These are phyloP conservation scores for Passiflora organensis DNA, from an alignment of 345 rosid genomes.

Conservation along the genomic window DNA sequence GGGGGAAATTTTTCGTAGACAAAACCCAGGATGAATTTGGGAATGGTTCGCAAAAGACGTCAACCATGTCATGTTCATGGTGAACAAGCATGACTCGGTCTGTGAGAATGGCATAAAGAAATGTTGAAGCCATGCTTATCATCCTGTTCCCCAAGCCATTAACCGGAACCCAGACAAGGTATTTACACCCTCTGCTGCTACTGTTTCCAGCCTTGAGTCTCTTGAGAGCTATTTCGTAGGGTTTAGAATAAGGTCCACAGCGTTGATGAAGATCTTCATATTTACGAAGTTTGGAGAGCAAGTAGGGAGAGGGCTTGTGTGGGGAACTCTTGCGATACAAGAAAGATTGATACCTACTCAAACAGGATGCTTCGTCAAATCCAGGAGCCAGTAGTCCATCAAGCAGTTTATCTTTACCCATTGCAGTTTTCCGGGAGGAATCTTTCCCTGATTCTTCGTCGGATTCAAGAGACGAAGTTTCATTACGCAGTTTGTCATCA, in stretches of 20 bases:
- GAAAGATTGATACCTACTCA: constrained; percentile 9
- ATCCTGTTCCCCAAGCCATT: constrained; percentile 29
- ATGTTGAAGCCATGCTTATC: constrained; percentile 16
- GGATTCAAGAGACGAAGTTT: not conserved
- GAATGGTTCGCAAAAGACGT: constrained; percentile 27
- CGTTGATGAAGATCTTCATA: constrained; percentile 17
- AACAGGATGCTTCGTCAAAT: constrained; percentile 13
- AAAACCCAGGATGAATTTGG: constrained; percentile 16
- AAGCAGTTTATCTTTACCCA: constrained; percentile 7
- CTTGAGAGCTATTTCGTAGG: constrained; percentile 4
- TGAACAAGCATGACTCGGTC: constrained; percentile 18
- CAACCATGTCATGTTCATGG: constrained; percentile 13
- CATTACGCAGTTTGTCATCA: not conserved
- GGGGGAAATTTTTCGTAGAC: constrained; percentile 14
- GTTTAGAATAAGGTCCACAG: constrained; percentile 19
- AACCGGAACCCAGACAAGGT: constrained; percentile 16
- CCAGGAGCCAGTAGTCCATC: constrained; percentile 12
- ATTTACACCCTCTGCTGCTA: constrained; percentile 7
- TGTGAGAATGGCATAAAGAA: constrained; percentile 22
- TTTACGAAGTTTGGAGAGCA: constrained; percentile 11
- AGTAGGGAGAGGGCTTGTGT: constrained; percentile 10
- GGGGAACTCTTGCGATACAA: constrained; percentile 13
- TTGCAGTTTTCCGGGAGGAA: not conserved
- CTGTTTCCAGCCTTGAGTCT: not conserved
- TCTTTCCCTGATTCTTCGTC: not conserved